Evolutionary conservation across 257 asterid species (phyloP), one percentile per base, ranked within the genome.

Genomic region (Dorcoceras hygrometricum): DNA sequence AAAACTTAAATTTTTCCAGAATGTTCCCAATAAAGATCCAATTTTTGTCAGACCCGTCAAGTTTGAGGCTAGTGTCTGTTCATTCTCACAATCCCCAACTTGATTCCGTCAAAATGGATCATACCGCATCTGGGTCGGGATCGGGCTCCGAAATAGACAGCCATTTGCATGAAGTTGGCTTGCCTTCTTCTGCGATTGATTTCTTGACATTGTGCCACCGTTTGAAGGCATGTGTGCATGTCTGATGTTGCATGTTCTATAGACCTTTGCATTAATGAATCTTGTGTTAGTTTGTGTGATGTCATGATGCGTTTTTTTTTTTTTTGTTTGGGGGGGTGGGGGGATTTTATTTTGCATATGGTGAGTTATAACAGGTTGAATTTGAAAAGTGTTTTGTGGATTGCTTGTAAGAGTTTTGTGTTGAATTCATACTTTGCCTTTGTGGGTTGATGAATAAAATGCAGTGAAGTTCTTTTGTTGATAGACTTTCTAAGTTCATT

Each of bases 121-220:
- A 73, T 46, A 46, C 57, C 60, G 69, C 31, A 26, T 6, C 80
- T 65, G 87, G 74, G 62, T 59, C 53, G 60, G 86, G 76, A 61
- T 74, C 88, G 54, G 84, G 78, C n/a, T 32, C 79, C 22, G 78
- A 59, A 66, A 72, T 51, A 64, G 46, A 77, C 73, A 23, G 77
- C 77, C 59, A 43, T 55, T 61, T 69, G 26, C 31, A 71, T 18
- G 79, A 77, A 20, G 76, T 81, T 61, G 59, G 91, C 18, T 75
- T 89, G 39, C 79, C 89, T 66, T 80, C 89, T 25, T 58, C 81
- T 51, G 87, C 90, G 76, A 92, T 93, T 83, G 96, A 90, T 86
- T 93, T 93, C 73, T 94, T 89, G 81, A 93, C 97, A 2, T 59
- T 92, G 66, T 92, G 96, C 82, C 95, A 87, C 53, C 77, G 97